Evolutionary conservation across 441 rosid species (phyloP), one percentile per base, ranked within the genome.

Genomic region (Croton setiger): DNA sequence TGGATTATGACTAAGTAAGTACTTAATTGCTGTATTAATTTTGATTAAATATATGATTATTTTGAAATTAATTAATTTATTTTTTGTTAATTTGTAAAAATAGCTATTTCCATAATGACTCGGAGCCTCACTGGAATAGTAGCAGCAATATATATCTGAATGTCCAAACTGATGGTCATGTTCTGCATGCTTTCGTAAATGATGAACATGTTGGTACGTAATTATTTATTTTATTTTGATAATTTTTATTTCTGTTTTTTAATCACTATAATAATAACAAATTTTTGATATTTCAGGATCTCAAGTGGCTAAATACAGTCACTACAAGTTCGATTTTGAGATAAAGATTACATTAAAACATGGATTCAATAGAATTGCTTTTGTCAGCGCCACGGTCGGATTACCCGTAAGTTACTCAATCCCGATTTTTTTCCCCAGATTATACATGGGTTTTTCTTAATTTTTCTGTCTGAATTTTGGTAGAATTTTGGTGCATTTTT

Each of bases 1-100:
- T 92, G 93, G 96, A 78, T 85, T 41, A 80, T 87, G 85, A 87
- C 91, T 20, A 80, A 79, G 74, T 91, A 80, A 39, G 27, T 49
- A 3, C 11, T 45, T 45, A 11, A 39, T 15, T 37, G 0, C 4
- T 37, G 4, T 37, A 4, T 39, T 39, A 5, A 1, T 5, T 39
- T 39, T 39, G 10, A 39, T 39, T 39, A 7, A 4, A 39, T 39
- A 5, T 39, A 5, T 39, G 7, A 39, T 39, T 6, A 5, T 39
- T 39, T 27, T 27, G 31, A 27, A 27, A 27, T 27, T 27, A 27
- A 27, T 27, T 27, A 27, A 9, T 39, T 62, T 67, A 82, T 31
- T 77, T 67, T 36, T 56, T 61, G 17, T 33, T 47, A 1, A 9
- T 45, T 33, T 39, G 4, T 39, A 20, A n/a, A 27, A 39, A 23